A percentile compares a stretch with the other conserved stretches of the same genome.
Conservation (phyloP, 225 moss, liverwort and hornwort species). For the Bryum argenteum region DNA sequence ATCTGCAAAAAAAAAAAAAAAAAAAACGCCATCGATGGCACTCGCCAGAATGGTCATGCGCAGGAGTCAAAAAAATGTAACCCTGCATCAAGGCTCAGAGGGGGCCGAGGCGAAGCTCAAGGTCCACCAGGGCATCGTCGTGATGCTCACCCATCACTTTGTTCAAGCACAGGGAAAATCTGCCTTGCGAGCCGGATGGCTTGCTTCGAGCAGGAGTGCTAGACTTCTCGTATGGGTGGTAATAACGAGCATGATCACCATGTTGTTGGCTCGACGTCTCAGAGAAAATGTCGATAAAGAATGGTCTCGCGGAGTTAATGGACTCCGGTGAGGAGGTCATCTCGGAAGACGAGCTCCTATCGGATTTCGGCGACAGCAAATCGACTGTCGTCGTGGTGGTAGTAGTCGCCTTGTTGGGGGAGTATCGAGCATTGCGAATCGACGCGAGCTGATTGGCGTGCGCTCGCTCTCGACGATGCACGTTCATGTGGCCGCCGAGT, state of each 20-base stretch:
- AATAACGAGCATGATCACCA: background rate
- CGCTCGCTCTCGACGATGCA: constrained; percentile 74
- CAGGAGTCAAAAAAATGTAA: constrained; percentile 17
- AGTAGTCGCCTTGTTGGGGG: background rate
- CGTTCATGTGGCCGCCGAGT: constrained; percentile 87
- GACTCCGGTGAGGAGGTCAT: constrained; percentile 41
- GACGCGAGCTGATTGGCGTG: constrained; percentile 69
- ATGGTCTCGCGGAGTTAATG: constrained; percentile 35
- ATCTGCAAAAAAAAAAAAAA: constrained; percentile 33
- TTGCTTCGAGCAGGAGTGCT: constrained; percentile 30
- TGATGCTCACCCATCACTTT: constrained; percentile 46
- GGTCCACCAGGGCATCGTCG: constrained; percentile 45
- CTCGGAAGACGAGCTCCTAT: constrained; percentile 6
- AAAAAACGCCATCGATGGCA: constrained; percentile 17
- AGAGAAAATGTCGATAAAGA: constrained; percentile 31
- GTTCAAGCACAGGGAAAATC: constrained; percentile 46
- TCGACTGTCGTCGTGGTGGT: constrained; percentile 20
- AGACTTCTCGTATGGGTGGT: constrained; percentile 46
- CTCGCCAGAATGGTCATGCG: background rate
- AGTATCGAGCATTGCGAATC: constrained; percentile 34
- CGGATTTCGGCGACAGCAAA: constrained; percentile 21
- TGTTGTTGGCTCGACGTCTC: constrained; percentile 10
- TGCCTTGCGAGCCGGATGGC: constrained; percentile 25
- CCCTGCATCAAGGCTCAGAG: constrained; percentile 23
- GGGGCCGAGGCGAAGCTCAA: constrained; percentile 57